These are phyloP conservation scores for Xanthoconium stramineum DNA, from an alignment of 768 basidiomycete genomes.

Conservation along the genomic window DNA sequence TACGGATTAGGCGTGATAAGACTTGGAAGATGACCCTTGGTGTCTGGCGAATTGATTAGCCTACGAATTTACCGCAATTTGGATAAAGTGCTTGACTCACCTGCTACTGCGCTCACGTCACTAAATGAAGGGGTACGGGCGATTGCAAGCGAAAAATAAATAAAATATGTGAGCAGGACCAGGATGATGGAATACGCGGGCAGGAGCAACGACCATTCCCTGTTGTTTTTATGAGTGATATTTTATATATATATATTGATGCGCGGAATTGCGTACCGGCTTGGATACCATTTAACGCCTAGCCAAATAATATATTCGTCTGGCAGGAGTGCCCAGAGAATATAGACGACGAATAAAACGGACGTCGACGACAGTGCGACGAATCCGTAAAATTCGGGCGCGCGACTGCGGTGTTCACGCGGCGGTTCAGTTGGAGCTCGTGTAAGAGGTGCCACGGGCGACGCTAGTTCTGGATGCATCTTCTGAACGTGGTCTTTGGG, in stretches of 20 bases:
- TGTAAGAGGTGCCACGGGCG: conserved; percentile 44
- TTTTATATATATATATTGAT: neutral
- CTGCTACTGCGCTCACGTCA: conserved; percentile 64
- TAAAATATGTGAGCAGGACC: conserved; percentile 71
- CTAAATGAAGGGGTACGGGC: conserved; percentile 67
- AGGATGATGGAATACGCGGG: conserved; percentile 75
- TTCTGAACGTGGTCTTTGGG: neutral
- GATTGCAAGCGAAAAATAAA: conserved; percentile 74
- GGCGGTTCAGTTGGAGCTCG: conserved; percentile 39
- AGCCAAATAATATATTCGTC: conserved; percentile 61
- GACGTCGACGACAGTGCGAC: conserved; percentile 80
- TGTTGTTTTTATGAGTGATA: conserved; percentile 27
- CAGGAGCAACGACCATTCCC: conserved; percentile 82
- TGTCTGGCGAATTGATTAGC: conserved; percentile 42
- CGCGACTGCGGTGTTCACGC: conserved; percentile 56
- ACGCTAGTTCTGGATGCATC: conserved; percentile 35
- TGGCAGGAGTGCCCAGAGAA: conserved; percentile 80
- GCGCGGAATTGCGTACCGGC: conserved; percentile 44
- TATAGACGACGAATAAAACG: conserved; percentile 62
- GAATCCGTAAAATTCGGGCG: conserved; percentile 89
- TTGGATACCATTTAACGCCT: conserved; percentile 87
- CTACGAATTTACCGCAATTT: conserved; percentile 8
- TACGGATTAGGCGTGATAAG: conserved; percentile 41
- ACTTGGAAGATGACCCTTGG: conserved; percentile 50
- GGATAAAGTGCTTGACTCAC: conserved; percentile 37